Conservation (phyloP, 768 basidiomycete species). For the Termitomyces sp. region DNA sequence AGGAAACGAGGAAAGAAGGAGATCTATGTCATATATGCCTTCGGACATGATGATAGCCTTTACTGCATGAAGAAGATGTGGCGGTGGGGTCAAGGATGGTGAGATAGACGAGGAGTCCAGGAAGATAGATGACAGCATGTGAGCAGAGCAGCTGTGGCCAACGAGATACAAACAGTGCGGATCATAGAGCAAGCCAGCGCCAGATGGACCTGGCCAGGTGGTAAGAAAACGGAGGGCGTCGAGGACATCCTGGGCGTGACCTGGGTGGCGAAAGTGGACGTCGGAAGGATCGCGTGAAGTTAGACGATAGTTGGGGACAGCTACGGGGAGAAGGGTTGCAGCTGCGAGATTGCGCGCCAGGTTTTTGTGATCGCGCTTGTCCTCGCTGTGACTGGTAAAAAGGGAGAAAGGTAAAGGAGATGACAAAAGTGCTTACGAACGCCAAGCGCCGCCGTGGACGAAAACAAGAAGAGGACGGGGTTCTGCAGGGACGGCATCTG, state of each 20-base stretch:
- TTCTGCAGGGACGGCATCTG: neutral
- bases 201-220: conserved; percentile 35
- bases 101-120: conserved; percentile 42
- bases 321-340: conserved; percentile 51
- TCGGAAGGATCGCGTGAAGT: conserved; percentile 39
- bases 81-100: conserved; percentile 41
- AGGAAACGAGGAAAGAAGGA: conserved; percentile 60
- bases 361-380: conserved; percentile 54
- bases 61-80: conserved; percentile 35
- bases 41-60: conserved; percentile 61
- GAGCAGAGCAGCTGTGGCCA: conserved; percentile 80
- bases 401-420: neutral
- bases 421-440: conserved; percentile 42
- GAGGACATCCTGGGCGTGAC: conserved; percentile 64
- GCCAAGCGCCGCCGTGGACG: conserved; percentile 84
- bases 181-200: conserved; percentile 27
- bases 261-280: conserved; percentile 53
- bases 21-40: conserved; percentile 74
- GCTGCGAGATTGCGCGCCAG: conserved; percentile 50
- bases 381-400: conserved; percentile 44
- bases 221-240: conserved; percentile 54
- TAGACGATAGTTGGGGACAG: conserved; percentile 75
- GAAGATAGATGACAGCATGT: conserved; percentile 71
- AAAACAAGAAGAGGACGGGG: conserved; percentile 47
- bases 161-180: conserved; percentile 47